Evolutionary conservation across 2,329 filamentous ascomycete genomes (phyloP).

Genomic region (Penicillium sp.): DNA sequence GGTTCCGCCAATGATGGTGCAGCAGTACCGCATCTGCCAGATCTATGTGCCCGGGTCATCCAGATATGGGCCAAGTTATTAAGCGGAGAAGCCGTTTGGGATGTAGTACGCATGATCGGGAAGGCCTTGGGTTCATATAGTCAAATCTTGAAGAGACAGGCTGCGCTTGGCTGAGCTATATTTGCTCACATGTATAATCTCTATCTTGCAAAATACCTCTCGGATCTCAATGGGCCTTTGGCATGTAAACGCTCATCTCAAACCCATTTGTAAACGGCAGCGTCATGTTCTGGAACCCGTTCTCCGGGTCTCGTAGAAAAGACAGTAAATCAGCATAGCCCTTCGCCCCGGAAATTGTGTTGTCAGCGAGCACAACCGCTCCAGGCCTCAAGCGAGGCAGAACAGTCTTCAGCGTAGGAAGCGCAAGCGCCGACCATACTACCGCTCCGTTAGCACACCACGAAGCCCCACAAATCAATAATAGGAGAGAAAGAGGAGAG

Average conservation of each 20-base stretch:
- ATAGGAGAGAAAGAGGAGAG: conserved; percentile 36
- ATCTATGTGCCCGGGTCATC: neutral
- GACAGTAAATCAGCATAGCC: conserved; percentile 52
- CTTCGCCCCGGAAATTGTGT: conserved; percentile 35
- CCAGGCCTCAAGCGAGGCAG: conserved; percentile 40
- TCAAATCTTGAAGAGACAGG: neutral
- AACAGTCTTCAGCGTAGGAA: conserved; percentile 45
- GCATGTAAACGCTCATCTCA: conserved; percentile 49
- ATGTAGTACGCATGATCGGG: neutral
- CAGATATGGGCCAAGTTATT: neutral
- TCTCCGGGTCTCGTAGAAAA: conserved; percentile 52
- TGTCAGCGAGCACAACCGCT: conserved; percentile 46
- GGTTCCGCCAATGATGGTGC: too few species aligned
- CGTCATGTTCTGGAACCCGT: conserved; percentile 57
- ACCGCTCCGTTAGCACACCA: conserved; percentile 32
- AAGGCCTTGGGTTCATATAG: neutral
- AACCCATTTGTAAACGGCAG: conserved; percentile 56
- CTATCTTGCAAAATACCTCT: neutral
- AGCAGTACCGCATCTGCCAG: neutral
- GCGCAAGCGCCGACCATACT: conserved; percentile 48
- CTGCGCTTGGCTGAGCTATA: neutral
- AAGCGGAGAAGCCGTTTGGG: neutral
- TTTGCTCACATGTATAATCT: neutral
- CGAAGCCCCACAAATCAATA: neutral
- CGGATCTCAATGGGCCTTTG: conserved; percentile 5